Base-by-base conservation (phyloP, 2,329 filamentous ascomycete genomes). In the Sporothrix brunneoviolacea region DNA sequence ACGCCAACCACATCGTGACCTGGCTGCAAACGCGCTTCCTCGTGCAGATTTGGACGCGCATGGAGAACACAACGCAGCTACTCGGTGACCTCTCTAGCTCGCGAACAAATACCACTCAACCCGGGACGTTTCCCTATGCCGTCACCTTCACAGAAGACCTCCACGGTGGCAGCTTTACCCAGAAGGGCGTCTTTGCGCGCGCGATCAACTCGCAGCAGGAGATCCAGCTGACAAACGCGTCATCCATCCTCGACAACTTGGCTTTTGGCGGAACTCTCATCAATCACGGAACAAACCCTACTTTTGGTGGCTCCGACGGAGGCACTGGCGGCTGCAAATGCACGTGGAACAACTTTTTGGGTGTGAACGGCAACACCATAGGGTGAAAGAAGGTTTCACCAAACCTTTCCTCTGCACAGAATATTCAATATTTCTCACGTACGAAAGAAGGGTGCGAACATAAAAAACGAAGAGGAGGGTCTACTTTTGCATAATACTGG, bases 1-100 rank as follows among this genome's bases (percentile, higher is more conserved):
- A 81, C 54, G 80, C 82, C 15, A 68, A 70, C 18, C 76, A 73
- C 48, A 59, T 83, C 35, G 74, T 77, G 22, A 82, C 77, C 0
- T 84, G 79, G 73, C 67, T 72, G 21, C 71, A 82, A 64, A 80
- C 79, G 12, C 73, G 82, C 0, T 77, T 83, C 55, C 72, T 81
- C n/a, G 75, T 85, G 15, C 74, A 81, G 60, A 81, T 85, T 53
- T 85, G 80, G 80, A 85, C 82, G 16, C 70, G 73, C 6, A 69
- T 68, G 51, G 69, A 64, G 28, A 68, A 68, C 57, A 70, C 68
- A 24, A 70, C 73, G 21, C 61, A 59, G 44, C 65, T 81, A 45
- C 55, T 74, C 22, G 57, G 57, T 10, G 56, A 52, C 12, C 52
- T 53, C 7, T 50, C 36, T 3, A 51, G 58, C 13, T 37, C 55